Conservation (phyloP, 805 yeast species). For the Ogataea paradorogensis region DNA sequence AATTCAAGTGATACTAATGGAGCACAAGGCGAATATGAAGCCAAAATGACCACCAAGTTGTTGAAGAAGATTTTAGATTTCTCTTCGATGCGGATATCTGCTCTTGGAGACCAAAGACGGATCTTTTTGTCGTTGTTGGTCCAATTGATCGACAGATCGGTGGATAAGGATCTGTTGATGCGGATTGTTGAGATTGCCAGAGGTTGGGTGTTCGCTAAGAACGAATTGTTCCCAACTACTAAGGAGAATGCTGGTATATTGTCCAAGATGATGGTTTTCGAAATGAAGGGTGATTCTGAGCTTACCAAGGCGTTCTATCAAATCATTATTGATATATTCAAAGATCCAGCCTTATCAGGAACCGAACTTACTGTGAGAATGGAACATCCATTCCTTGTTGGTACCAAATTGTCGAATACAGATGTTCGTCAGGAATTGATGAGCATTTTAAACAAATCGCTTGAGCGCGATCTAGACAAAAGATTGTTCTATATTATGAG, state of each 20-base stretch:
- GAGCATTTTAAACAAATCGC: conserved; percentile 71
- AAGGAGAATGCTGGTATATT: conserved; percentile 95
- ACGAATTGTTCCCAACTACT: conserved; percentile 86
- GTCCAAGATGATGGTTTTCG: conserved; percentile 91
- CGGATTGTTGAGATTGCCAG: conserved; percentile 77
- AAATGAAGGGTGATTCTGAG: conserved; percentile 79
- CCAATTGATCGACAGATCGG: conserved; percentile 83
- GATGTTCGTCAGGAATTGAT: conserved; percentile 72
- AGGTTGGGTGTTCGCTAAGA: conserved; percentile 83
- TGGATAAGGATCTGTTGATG: conserved; percentile 69
- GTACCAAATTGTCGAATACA: conserved; percentile 80
- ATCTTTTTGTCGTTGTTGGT: conserved; percentile 83
- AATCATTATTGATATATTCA: conserved; percentile 84
- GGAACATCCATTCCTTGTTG: conserved; percentile 95
- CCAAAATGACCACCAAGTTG: conserved; percentile 72
- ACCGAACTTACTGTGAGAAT: conserved; percentile 89
- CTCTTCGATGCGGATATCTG: conserved; percentile 75
- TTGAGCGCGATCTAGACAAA: conserved; percentile 74
- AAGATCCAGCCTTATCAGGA: conserved; percentile 69
- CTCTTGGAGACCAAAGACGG: conserved; percentile 91
- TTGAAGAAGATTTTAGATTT: conserved; percentile 74
- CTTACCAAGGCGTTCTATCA: conserved; percentile 76
- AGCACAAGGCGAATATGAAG: conserved; percentile 56
- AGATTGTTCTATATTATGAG: conserved; percentile 83
- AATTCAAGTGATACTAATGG: conserved; percentile 16